A percentile compares a stretch with the other conserved stretches of the same genome.
These are phyloP conservation scores for Phytophthora syringae DNA, from an alignment of 352 stramenopile species.

Conservation along the genomic window DNA sequence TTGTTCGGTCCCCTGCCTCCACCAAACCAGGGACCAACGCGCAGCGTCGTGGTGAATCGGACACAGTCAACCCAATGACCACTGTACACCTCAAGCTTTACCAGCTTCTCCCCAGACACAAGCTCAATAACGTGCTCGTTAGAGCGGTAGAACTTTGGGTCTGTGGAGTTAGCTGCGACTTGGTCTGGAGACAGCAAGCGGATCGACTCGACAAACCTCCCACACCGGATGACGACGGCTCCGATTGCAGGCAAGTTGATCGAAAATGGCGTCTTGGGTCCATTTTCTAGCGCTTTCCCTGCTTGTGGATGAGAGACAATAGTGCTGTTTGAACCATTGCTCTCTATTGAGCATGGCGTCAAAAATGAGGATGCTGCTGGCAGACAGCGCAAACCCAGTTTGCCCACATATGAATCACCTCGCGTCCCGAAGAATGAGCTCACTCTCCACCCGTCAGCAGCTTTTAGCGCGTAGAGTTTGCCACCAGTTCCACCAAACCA, in stretches of 20 bases:
- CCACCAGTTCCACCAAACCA: slow-evolving; percentile 72
- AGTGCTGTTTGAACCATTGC: not conserved
- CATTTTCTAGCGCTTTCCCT: slow-evolving; percentile 38
- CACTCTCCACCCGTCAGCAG: slow-evolving; percentile 48
- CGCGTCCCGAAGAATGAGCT: slow-evolving; percentile 60
- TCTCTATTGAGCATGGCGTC: not conserved
- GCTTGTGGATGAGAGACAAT: slow-evolving; percentile 26
- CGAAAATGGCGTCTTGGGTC: slow-evolving; percentile 33
- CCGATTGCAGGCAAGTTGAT: slow-evolving; percentile 11
- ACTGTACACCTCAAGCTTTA: slow-evolving; percentile 50
- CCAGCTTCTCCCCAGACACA: slow-evolving; percentile 40
- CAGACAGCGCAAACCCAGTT: slow-evolving; percentile 47
- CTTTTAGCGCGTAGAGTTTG: slow-evolving; percentile 46
- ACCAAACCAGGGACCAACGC: slow-evolving; percentile 58
- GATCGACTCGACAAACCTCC: slow-evolving; percentile 44
- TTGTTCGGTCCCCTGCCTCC: slow-evolving; percentile 35
- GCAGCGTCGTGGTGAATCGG: slow-evolving; percentile 51
- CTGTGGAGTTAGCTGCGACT: slow-evolving; percentile 7
- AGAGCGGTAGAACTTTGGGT: slow-evolving; percentile 32
- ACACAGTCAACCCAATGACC: slow-evolving; percentile 64
- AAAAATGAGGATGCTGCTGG: slow-evolving; percentile 13
- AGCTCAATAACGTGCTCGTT: slow-evolving; percentile 64
- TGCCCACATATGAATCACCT: slow-evolving; percentile 57
- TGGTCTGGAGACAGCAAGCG: slow-evolving; percentile 38
- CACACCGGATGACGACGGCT: slow-evolving; percentile 47